These are phyloP conservation scores for Pseudozyma sp. DNA, from an alignment of 1,284 basidiomycete species.

Conservation along the genomic window DNA sequence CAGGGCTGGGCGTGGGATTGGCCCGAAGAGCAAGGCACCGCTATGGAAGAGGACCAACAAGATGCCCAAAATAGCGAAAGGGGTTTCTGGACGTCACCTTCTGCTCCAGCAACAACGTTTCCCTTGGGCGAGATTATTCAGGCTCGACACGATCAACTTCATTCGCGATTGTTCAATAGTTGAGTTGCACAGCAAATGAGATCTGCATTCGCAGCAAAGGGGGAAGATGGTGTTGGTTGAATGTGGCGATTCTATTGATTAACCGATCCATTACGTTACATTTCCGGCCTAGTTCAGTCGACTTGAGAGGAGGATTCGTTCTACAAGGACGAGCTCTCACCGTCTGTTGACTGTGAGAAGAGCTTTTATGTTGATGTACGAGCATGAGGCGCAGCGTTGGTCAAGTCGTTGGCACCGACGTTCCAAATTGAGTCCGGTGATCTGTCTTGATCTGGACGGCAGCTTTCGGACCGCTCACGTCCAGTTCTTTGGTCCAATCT, in stretches of 20 bases:
- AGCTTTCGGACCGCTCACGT: neutral
- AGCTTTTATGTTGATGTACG: too few species aligned
- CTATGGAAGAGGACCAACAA: too few species aligned
- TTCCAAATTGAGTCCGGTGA: neutral
- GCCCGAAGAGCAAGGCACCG: conserved; percentile 60
- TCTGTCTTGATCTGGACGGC: too few species aligned
- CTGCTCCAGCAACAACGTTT: conserved; percentile 86
- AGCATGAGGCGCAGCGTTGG: neutral
- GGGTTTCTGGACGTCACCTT: conserved; percentile 43
- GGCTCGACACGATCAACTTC: conserved; percentile 89
- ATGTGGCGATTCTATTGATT: neutral
- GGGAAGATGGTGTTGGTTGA: neutral
- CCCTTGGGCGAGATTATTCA: conserved; percentile 94
- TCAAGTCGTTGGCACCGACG: neutral
- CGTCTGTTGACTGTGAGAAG: too few species aligned
- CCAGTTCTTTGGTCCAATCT: conserved; percentile 38
- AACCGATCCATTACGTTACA: conserved; percentile 7
- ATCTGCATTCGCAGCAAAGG: neutral
- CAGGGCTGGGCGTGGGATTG: conserved; percentile 66
- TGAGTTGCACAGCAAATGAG: conserved; percentile 16
- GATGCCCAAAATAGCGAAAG: conserved; percentile 6
- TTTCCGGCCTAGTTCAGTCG: neutral
- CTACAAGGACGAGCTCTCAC: too few species aligned
- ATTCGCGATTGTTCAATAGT: conserved; percentile 92
- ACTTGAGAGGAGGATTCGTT: neutral